Base-by-base conservation (phyloP, 1,139 yeast species). In the Diutina siamensis region DNA sequence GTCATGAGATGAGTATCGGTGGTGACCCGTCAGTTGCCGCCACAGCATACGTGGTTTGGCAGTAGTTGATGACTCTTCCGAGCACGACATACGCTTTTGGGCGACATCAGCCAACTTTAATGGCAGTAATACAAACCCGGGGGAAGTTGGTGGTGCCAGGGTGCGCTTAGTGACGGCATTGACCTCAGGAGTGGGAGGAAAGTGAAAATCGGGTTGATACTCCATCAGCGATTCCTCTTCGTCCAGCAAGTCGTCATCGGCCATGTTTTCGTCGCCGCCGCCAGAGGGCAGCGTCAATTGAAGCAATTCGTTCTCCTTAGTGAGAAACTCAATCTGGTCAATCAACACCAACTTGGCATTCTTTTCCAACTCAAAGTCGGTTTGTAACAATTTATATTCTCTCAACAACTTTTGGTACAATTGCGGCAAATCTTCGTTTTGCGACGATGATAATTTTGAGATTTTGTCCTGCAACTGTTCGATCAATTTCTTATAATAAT, bases 291-390 rank as follows among this genome's bases (percentile, higher is more conserved):
- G 15, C 4, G 9, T 2, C 9, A 19, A 13, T 25, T 31, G 46
- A 3, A 34, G 28, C 17, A 63, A 60, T 35, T 62, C 63, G 49
- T 65, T 67, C 51, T 71, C 69, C 47, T 64, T 65, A 40, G 73
- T 64, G 50, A 75, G 61, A 53, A 61, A 62, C 53, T 76, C 82
- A 41, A 76, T 64, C 58, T 76, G 80, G 52, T 75, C 80, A 48
- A 76, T 73, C 46, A 76, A 67, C 40, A 72, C 64, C 50, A 73
- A 59, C 51, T 75, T 76, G 47, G 75, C 72, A 50, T 71, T 76
- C 49, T 68, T 67, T 54, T 73, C 76, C 32, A 76, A 59, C 57
- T 63, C 74, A 53, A 53, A 72, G 55, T 66, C 67, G 55, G 67
- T 68, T 57, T 61, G 66, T 47, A 62, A 65, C 19, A 63, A 64